A percentile compares a stretch with the other conserved stretches of the same genome.
Conservation (phyloP, 2,329 filamentous ascomycete species). For the Colletotrichum kahawae region DNA sequence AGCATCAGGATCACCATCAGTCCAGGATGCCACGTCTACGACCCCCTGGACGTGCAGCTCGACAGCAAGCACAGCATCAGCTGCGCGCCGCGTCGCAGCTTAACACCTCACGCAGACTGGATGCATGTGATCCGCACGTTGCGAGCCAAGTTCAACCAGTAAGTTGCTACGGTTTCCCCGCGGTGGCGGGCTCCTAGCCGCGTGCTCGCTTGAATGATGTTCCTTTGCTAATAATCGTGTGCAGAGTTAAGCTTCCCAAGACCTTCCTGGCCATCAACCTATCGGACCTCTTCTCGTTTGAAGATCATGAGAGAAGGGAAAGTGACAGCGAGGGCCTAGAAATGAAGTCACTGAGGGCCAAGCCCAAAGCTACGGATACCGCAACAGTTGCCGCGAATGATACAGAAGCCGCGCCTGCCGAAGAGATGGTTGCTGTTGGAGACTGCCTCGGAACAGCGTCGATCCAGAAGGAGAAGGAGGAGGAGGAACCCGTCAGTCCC, state of each 20-base stretch:
- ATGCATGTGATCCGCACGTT: conserved; percentile 96
- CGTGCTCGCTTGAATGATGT: not conserved
- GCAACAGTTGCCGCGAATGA: not conserved
- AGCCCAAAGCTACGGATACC: conserved; percentile 19
- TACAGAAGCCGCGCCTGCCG: not conserved
- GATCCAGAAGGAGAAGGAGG: not conserved
- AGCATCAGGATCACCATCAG: conserved; percentile 96
- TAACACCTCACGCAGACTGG: conserved; percentile 94
- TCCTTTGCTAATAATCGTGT: not conserved
- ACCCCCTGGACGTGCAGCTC: conserved; percentile 93
- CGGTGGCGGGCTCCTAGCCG: not conserved
- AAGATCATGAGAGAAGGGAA: conserved; percentile 57
- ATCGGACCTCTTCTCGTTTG: conserved; percentile 66
- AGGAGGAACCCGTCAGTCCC: not conserved
- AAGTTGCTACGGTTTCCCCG: conserved; percentile 41
- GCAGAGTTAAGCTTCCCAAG: conserved; percentile 69
- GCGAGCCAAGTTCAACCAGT: conserved; percentile 94
- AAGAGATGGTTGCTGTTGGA: conserved; percentile 18
- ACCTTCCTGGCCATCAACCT: conserved; percentile 70
- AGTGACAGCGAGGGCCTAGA: conserved; percentile 54
- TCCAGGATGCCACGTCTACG: conserved; percentile 94
- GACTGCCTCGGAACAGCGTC: not conserved
- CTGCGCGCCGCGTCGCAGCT: conserved; percentile 84
- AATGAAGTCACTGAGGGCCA: conserved; percentile 44
- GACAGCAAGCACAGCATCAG: conserved; percentile 97